Percentiles rank a stretch among this genome's conserved stretches.
phyloP scores from a whole-genome alignment of 352 stramenopile species.

The Phytopythium boreale region DNA sequence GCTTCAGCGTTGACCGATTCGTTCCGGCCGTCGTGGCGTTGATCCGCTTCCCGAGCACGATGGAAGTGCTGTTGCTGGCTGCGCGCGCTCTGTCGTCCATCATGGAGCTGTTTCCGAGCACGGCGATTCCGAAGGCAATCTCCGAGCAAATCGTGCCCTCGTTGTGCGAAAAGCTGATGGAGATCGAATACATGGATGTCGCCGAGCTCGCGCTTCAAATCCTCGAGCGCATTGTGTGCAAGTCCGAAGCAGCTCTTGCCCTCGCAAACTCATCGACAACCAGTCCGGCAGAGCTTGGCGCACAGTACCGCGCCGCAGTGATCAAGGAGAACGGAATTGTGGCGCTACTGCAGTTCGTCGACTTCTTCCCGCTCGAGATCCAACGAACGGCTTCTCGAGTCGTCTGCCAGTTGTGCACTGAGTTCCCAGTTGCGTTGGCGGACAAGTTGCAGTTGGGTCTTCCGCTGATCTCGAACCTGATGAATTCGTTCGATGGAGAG shows the following conservation, averaged over 20 bases:
- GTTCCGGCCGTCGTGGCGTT: slow-evolving; percentile 40
- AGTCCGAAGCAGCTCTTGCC: slow-evolving; percentile 10
- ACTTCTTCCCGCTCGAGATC: slow-evolving; percentile 79
- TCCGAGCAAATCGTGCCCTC: slow-evolving; percentile 42
- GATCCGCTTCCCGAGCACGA: slow-evolving; percentile 36
- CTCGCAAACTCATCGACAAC: background rate
- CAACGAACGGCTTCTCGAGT: slow-evolving; percentile 59
- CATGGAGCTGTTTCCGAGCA: slow-evolving; percentile 49
- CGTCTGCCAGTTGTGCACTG: slow-evolving; percentile 46
- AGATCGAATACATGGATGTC: slow-evolving; percentile 85
- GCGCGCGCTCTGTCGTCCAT: slow-evolving; percentile 50
- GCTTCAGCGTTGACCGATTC: slow-evolving; percentile 61
- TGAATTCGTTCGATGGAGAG: slow-evolving; percentile 51
- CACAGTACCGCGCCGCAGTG: slow-evolving; percentile 38
- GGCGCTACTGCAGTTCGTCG: slow-evolving; percentile 70
- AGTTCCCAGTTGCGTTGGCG: slow-evolving; percentile 27
- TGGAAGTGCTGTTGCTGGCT: slow-evolving; percentile 64
- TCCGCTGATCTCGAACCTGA: slow-evolving; percentile 39
- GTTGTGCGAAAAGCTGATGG: slow-evolving; percentile 67
- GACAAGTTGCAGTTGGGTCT: slow-evolving; percentile 34
- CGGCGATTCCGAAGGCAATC: slow-evolving; percentile 40
- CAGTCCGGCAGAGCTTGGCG: slow-evolving; percentile 12
- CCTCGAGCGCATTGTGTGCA: slow-evolving; percentile 55
- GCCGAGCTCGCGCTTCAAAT: slow-evolving; percentile 69
- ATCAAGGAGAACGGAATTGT: slow-evolving; percentile 64